Percentiles rank a stretch among this genome's conserved stretches.
Conservation (phyloP, 1,284 basidiomycete species). For the Moesziomyces globuligerus region DNA sequence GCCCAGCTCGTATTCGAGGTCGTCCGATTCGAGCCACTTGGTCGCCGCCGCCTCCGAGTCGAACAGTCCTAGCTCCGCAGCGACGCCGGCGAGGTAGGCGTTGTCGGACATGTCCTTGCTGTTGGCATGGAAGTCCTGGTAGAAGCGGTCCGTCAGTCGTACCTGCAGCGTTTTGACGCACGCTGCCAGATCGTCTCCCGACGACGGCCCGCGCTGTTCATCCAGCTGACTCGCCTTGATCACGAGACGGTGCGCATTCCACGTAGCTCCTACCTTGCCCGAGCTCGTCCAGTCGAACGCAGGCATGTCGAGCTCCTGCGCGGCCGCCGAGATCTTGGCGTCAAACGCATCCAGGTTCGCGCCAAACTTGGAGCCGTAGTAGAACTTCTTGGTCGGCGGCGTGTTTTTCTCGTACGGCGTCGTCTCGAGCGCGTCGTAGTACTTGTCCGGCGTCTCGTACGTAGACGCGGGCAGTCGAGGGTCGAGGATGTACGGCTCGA, state of each 20-base stretch:
- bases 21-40: constrained; percentile 49
- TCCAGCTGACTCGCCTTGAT: constrained; percentile 41
- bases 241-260: constrained; percentile 48
- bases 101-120: constrained; percentile 46
- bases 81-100: constrained; percentile 25
- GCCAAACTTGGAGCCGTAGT: constrained; percentile 49
- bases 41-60: constrained; percentile 19
- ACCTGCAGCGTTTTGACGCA: constrained; percentile 29
- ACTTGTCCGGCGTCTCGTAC: constrained; percentile 33
- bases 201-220: constrained; percentile 8
- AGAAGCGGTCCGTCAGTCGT: constrained; percentile 37
- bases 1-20: constrained; percentile 47
- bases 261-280: constrained; percentile 51
- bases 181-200: constrained; percentile 9
- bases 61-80: constrained; percentile 33
- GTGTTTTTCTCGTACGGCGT: constrained; percentile 39
- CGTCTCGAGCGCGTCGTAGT: constrained; percentile 45
- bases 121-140: constrained; percentile 34
- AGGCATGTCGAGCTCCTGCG: constrained; percentile 28
- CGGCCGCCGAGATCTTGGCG: constrained; percentile 41
- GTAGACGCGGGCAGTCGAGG: constrained; percentile 36
- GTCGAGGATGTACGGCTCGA: constrained; percentile 54
- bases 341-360: constrained; percentile 49
- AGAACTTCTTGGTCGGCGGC: constrained; percentile 48
- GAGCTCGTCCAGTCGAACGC: constrained; percentile 42